Evolutionary conservation across 441 rosid species (phyloP), one percentile per base, ranked within the genome.

Genomic region (Monsonia emarginata): DNA sequence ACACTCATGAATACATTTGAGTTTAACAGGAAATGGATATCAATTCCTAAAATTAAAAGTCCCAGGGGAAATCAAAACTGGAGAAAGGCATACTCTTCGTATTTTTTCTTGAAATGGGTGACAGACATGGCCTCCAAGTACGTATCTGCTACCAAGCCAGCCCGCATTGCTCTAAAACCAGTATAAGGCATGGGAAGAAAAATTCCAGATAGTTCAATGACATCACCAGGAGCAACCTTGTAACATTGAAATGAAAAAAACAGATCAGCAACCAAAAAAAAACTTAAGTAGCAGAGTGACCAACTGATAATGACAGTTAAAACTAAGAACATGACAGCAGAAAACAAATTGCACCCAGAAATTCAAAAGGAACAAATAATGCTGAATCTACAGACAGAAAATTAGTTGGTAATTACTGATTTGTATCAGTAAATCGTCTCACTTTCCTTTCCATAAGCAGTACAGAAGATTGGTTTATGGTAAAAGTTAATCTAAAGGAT

Each of bases 131-230:
- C 93, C 80, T 95, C 98, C 81, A 95, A 81, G 73, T 85, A 95
- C 16, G 98, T 91, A 77, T 91, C 98, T 19, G 98, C 98, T 75
- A 95, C 96, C 79, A 91, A 85, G 62, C 99, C 98, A 77, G 99
- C 99, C 69, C 93, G 95, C 75, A 95, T 76, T 72, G 96, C 98
- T 83, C 88, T 88, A 74, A 88, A 95, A 66, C 99, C 97, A 65
- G 88, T 78, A 69, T 91, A 95, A 65, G 98, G 98, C 69, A 95
- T 89, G 10, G 99, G 98, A 72, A 95, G 98, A 80, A 95, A 95
- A 76, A 95, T 89, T 65, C 99, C 97, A 18, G 98, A 91, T 74
- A 95, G 79, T 75, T 95, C 99, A 78, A 95, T 90, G 72, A 95
- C 90, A 65, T 95, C 99, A 67, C 97, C 98, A 34, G 99, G 99